Evolutionary conservation across 768 basidiomycete genomes (phyloP).

Genomic region (Xerocomellus chrysenteron): DNA sequence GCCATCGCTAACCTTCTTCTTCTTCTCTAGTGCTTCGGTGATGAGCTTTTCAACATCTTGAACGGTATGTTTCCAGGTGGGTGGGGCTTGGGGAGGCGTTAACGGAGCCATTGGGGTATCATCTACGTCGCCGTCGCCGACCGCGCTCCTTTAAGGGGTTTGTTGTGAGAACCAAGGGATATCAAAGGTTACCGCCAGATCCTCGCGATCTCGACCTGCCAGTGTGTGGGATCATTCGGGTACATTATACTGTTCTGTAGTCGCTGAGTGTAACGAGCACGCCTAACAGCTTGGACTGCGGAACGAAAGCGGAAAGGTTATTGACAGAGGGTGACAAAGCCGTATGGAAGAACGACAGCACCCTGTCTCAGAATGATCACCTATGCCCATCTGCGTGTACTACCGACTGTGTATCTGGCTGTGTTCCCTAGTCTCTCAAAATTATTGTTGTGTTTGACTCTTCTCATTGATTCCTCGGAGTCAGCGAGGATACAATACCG

Average conservation of each 20-base stretch:
- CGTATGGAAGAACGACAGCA: no score
- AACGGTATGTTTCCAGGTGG: constrained; percentile 63
- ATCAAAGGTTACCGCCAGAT: neutral
- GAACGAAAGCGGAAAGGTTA: no score
- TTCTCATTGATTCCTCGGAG: no score
- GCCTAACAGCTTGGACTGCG: no score
- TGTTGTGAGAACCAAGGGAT: neutral
- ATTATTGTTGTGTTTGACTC: no score
- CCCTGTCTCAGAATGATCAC: no score
- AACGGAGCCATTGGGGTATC: constrained; percentile 42
- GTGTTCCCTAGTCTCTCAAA: no score
- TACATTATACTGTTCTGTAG: neutral
- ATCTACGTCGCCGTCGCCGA: neutral
- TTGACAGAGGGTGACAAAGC: no score
- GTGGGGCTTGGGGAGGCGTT: constrained; percentile 64
- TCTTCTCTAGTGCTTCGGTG: constrained; percentile 55
- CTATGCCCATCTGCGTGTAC: no score
- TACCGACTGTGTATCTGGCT: no score
- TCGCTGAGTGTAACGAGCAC: neutral
- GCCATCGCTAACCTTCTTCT: constrained; percentile 55
- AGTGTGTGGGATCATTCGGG: neutral
- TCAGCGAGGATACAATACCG: neutral
- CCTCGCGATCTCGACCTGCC: neutral
- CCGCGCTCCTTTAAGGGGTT: neutral
- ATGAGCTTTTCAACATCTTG: constrained; percentile 58